A percentile compares a stretch with the other conserved stretches of the same genome.
Evolutionary conservation across 306 rosid genomes (phyloP).

Genomic region (Cucumis hystrix): DNA sequence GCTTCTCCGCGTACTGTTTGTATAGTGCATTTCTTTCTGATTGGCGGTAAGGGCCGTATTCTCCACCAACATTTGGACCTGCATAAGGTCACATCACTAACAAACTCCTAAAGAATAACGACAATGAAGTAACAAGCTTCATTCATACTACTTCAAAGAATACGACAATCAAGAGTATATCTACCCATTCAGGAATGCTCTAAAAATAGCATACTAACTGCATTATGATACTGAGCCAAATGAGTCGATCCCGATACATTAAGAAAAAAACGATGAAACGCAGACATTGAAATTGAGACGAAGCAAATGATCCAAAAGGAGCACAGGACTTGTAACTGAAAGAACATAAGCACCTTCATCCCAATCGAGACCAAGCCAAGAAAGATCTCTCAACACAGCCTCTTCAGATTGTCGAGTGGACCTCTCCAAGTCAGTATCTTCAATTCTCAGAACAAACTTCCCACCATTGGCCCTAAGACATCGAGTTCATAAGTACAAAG

Average conservation of each 20-base stretch:
- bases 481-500: not conserved
- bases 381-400: slow-evolving; percentile 67
- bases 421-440: slow-evolving; percentile 98
- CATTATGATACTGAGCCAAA: not conserved
- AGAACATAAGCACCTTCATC: slow-evolving; percentile 55
- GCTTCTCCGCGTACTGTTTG: slow-evolving; percentile 67
- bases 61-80: slow-evolving; percentile 96
- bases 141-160: not conserved
- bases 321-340: not conserved
- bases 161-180: not conserved
- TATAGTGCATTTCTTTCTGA: slow-evolving; percentile 83
- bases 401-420: slow-evolving; percentile 83
- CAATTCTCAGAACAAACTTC: slow-evolving; percentile 76
- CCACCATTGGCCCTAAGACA: slow-evolving; percentile 78
- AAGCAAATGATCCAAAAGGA: not conserved
- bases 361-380: slow-evolving; percentile 97
- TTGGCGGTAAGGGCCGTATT: slow-evolving; percentile 85
- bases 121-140: not conserved
- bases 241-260: not conserved
- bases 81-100: slow-evolving; percentile 13
- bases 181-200: not conserved
- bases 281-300: not conserved
- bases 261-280: not conserved
- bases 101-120: not conserved
- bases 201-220: not conserved